Percentiles rank a stretch among this genome's conserved stretches.
Evolutionary conservation across 2,329 filamentous ascomycete species (phyloP).

Genomic region (Pseudogymnoascus destructans): DNA sequence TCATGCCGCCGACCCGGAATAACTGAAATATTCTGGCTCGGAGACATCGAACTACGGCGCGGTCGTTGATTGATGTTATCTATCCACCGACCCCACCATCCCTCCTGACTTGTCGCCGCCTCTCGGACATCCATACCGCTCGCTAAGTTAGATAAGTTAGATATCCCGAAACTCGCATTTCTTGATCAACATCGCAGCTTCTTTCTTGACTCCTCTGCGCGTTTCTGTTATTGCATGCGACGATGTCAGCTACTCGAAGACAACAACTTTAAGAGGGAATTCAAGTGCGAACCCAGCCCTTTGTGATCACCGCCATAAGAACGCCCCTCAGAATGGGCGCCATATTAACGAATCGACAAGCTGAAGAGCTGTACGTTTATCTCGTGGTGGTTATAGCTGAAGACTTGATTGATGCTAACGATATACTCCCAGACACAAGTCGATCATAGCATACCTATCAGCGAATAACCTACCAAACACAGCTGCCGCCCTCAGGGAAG

Average conservation of each 20-base stretch:
- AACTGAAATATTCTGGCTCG: not conserved
- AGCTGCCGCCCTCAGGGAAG: constrained; percentile 60
- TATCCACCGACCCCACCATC: constrained; percentile 3
- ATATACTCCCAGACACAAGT: constrained; percentile 58
- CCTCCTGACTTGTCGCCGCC: not conserved
- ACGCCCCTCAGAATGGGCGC: not conserved
- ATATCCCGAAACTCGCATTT: constrained; percentile 6
- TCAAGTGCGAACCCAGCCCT: not conserved
- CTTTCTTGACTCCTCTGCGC: constrained; percentile 1
- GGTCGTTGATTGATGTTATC: constrained; percentile 6
- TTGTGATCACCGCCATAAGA: not conserved
- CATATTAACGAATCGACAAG: constrained; percentile 6
- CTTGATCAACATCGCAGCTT: not conserved
- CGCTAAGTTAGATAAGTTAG: constrained; percentile 3
- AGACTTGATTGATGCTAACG: not conserved
- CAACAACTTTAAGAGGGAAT: constrained; percentile 5
- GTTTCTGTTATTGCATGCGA: constrained; percentile 1
- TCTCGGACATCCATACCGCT: constrained; percentile 7
- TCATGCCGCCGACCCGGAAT: not conserved
- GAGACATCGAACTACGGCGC: not conserved
- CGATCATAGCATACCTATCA: constrained; percentile 77
- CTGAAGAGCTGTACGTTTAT: constrained; percentile 3
- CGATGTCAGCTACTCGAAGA: not conserved
- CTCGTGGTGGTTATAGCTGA: not conserved
- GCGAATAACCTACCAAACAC: constrained; percentile 58